These are phyloP conservation scores for Ogataea degrootiae DNA, from an alignment of 805 yeast genomes.

Conservation along the genomic window DNA sequence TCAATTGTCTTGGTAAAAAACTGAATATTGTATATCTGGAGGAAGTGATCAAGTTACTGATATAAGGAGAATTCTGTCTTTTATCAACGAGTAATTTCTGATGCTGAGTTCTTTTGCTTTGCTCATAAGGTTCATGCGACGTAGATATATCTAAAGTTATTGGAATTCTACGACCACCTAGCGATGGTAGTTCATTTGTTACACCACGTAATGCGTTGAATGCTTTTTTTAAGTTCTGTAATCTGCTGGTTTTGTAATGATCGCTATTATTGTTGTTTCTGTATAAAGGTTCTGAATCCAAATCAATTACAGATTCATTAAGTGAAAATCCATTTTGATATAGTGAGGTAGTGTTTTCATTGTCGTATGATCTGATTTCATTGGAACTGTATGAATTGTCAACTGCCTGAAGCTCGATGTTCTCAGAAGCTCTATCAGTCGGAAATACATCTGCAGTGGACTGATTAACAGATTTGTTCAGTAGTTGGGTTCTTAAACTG, in stretches of 20 bases:
- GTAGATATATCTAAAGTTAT: conserved; percentile 41
- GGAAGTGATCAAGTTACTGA: conserved; percentile 70
- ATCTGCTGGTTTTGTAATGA: conserved; percentile 4
- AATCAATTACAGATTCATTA: conserved; percentile 23
- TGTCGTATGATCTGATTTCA: conserved; percentile 18
- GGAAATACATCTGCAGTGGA: conserved; percentile 16
- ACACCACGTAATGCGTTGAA: conserved; percentile 40
- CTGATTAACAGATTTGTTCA: conserved; percentile 38
- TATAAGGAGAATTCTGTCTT: conserved; percentile 56
- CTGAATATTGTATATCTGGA: conserved; percentile 78
- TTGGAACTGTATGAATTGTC: conserved; percentile 26
- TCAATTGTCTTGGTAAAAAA: conserved; percentile 82
- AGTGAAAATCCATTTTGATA: conserved; percentile 6
- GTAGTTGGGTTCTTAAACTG: conserved; percentile 61
- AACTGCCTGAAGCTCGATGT: conserved; percentile 31
- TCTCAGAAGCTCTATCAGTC: conserved; percentile 1
- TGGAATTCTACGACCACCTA: conserved; percentile 75
- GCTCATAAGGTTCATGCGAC: conserved; percentile 25
- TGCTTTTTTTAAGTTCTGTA: conserved; percentile 2
- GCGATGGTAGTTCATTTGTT: conserved; percentile 45
- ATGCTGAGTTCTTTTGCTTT: conserved; percentile 23
- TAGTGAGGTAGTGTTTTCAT: conserved; percentile 6
- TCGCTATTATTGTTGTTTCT: conserved; percentile 1
- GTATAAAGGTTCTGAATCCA: conserved; percentile 16
- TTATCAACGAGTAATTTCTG: conserved; percentile 55